Evolutionary conservation across 2,329 filamentous ascomycete species (phyloP), one percentile per base, ranked within the genome.

Genomic region (Pseudogymnoascus sp.): DNA sequence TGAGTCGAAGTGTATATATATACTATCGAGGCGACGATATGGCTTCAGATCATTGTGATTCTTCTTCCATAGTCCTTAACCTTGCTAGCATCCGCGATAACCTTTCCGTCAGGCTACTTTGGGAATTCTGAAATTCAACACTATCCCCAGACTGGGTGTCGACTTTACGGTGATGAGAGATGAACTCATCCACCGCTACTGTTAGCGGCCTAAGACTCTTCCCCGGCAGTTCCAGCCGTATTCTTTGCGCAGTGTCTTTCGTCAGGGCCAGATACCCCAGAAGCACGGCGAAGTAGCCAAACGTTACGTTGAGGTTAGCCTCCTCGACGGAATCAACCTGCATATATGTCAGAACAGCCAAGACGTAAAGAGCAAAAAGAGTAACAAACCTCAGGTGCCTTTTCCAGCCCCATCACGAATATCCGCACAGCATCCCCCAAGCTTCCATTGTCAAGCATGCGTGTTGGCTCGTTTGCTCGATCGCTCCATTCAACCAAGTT

Each of bases 221-320:
- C 1, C 76, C 75, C 2, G 77, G 77, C 28, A 85, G 73, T 8
- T 71, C 69, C 4, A 65, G 63, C 35, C 73, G 74, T 14, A 85
- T 72, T 22, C 74, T 73, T 8, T 67, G 60, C 41, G 78, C 75
- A 4, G 81, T 76, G 2, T 71, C 69, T 7, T 70, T 63, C 60
- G 82, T 77, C 28, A 94, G 78, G 67, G 86, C 92, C 22, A 97
- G 76, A 66, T 92, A 94, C 16, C 91, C 90, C 2, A 97, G 79
- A 5, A 96, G 78, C 12, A 97, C 86, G 0, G 91, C 86, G 22
- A 97, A 79, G 71, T 96, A 97, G 14, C 91, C 92, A 71, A 93
- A 86, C 1, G 89, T 87, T 28, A 97, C 91, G 67, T 92, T 91
- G 58, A 88, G 81, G 63, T 89, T 86, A 25, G 86, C 87, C 70